Percentiles rank a stretch among this genome's conserved stretches.
Evolutionary conservation across 441 rosid species (phyloP).

Genomic region (Geranium incanum): DNA sequence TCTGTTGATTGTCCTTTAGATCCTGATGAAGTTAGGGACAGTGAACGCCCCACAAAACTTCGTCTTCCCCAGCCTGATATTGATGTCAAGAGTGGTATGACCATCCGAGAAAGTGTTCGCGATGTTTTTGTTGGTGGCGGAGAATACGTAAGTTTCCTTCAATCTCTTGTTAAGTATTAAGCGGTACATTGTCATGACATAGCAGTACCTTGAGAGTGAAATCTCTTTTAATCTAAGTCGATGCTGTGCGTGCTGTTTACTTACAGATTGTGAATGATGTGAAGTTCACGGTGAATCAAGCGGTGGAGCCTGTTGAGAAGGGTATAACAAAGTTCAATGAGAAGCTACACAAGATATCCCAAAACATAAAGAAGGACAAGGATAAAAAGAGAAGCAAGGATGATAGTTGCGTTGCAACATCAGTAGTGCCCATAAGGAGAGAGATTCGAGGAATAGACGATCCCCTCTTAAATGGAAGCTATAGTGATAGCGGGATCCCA

Average conservation of each 20-base stretch:
- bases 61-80: constrained; percentile 82
- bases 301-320: constrained; percentile 94
- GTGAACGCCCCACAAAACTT: constrained; percentile 91
- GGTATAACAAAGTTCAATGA: constrained; percentile 84
- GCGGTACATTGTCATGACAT: background rate
- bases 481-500: constrained; percentile 69
- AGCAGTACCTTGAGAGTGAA: no score
- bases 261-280: constrained; percentile 86
- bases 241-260: constrained; percentile 22
- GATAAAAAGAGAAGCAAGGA: constrained; percentile 77
- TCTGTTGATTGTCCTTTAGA: constrained; percentile 87
- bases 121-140: constrained; percentile 94
- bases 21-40: constrained; percentile 97
- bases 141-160: constrained; percentile 67
- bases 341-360: constrained; percentile 80
- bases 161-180: background rate
- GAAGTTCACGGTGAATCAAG: constrained; percentile 91
- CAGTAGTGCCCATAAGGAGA: constrained; percentile 48
- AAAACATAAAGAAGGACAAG: constrained; percentile 81
- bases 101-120: constrained; percentile 83
- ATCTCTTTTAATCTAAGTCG: background rate
- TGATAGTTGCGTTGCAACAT: constrained; percentile 58
- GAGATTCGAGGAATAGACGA: constrained; percentile 96
- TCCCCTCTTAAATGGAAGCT: constrained; percentile 84
- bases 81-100: constrained; percentile 74